Evolutionary conservation across 2,329 filamentous ascomycete species (phyloP), one percentile per base, ranked within the genome.

Genomic region (Fusarium sp.): DNA sequence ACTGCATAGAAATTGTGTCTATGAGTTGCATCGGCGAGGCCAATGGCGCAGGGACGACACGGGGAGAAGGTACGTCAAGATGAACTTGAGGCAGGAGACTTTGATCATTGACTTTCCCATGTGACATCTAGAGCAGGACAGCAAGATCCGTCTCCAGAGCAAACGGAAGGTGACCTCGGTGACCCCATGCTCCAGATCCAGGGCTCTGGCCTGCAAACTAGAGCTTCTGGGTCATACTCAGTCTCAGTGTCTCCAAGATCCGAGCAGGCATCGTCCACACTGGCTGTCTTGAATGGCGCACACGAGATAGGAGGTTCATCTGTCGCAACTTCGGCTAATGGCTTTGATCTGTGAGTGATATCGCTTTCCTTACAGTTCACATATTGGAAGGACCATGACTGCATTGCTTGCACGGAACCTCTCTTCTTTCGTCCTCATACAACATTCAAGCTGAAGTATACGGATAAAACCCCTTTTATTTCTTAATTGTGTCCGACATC

Each of bases 11-110:
- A 25, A 55, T 5, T 62, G 59, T 25, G 12, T 61, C 14, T 62
- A 55, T 25, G 59, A 62, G 2, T 32, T 28, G 0, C 59, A 62
- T 23, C 47, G 46, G 1, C 42, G 59, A 7, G 59, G 59, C 4
- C 46, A 54, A 1, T 62, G 59, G 59, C 59, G 46, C 5, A 46
- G 59, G 21, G 37, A 55, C 3, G 0, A 27, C 0, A 23, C 25
- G 0, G 59, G 59, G 2, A 46, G 20, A 34, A 55, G 59, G 59
- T 62, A 41, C 1, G 4, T 4, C 12, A n/a, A 5, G 18, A 41
- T 11, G 25, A 11, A 1, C 9, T 4, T 4, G 1, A 3, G 21
- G 30, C 21, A n/a, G 11, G 4, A 55, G 25, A 18, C 9, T 20
- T 4, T 1, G 13, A 12, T 9, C 7, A 13, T n/a, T 51, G 28